These are phyloP conservation scores for Beauveria australis DNA, from an alignment of 2,329 filamentous ascomycete genomes.

Conservation along the genomic window DNA sequence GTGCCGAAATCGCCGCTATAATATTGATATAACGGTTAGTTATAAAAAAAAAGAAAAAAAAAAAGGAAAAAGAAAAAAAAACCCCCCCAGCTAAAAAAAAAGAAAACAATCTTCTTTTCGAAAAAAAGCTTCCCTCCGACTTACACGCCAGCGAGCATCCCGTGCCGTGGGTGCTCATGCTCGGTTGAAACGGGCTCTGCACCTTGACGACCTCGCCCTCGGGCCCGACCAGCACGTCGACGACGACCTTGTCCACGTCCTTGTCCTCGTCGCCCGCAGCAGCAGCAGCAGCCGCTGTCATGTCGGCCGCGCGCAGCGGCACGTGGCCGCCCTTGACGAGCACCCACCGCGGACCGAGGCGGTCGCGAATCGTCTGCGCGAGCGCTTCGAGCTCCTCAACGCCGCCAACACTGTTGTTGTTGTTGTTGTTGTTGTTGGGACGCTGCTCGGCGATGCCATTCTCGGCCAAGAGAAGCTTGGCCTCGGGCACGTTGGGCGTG, in stretches of 20 bases:
- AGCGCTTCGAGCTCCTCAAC: slow-evolving; percentile 61
- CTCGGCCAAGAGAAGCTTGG: slow-evolving; percentile 52
- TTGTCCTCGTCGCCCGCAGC: slow-evolving; percentile 54
- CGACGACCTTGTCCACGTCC: slow-evolving; percentile 56
- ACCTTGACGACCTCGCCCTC: slow-evolving; percentile 50
- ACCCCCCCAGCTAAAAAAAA: not conserved
- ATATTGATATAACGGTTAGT: not conserved
- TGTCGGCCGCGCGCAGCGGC: slow-evolving; percentile 47
- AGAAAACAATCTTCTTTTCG: too few relatives aligned
- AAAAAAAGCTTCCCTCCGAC: slow-evolving; percentile 22
- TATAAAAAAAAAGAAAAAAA: not conserved
- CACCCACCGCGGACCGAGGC: slow-evolving; percentile 68
- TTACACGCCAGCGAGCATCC: slow-evolving; percentile 86
- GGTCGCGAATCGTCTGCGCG: slow-evolving; percentile 51
- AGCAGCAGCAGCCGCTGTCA: too few relatives aligned
- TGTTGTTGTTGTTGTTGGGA: slow-evolving; percentile 13
- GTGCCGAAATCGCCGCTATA: slow-evolving; percentile 65
- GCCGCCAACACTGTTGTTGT: slow-evolving; percentile 35
- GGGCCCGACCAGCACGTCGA: slow-evolving; percentile 67
- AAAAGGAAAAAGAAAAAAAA: too few relatives aligned
- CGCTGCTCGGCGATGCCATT: slow-evolving; percentile 28
- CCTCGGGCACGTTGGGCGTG: slow-evolving; percentile 73
- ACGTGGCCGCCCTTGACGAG: slow-evolving; percentile 86
- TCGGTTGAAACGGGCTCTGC: slow-evolving; percentile 62
- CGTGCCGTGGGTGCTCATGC: slow-evolving; percentile 84